These are phyloP conservation scores for Chlamydomonas eustigma DNA, from an alignment of 139 green algal genomes.

Conservation along the genomic window DNA sequence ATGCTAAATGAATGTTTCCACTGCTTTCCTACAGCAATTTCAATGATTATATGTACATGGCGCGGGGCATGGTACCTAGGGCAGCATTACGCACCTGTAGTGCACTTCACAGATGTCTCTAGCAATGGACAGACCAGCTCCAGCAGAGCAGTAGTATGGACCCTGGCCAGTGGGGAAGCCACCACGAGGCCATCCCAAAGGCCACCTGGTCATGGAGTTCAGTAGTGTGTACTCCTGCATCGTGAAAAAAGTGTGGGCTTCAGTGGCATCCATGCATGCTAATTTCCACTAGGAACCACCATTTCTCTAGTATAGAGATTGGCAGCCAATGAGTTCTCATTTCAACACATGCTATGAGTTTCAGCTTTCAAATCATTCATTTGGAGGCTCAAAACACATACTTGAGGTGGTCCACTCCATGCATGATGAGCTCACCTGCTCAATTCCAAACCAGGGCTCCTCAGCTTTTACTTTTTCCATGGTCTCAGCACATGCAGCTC, in stretches of 20 bases:
- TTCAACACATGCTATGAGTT: no score
- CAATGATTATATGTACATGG: no score
- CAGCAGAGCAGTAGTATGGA: constrained; percentile 95
- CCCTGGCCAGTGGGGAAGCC: constrained; percentile 84
- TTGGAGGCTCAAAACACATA: no score
- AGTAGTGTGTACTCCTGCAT: constrained; percentile 96
- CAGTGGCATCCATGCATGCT: no score
- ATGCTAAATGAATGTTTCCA: not conserved
- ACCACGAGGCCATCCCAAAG: constrained; percentile 88
- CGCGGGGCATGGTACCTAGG: no score
- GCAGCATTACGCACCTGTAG: constrained; percentile 71
- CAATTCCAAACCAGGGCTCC: constrained; percentile 95
- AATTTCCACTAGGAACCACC: no score
- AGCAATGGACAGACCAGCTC: constrained; percentile 83
- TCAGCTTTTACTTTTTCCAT: constrained; percentile 63
- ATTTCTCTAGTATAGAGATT: no score
- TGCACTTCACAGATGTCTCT: constrained; percentile 94
- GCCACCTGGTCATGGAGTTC: constrained; percentile 92
- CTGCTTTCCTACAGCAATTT: no score
- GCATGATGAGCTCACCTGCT: constrained; percentile 74
- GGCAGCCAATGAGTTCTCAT: no score
- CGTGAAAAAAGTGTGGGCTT: no score
- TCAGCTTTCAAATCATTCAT: no score
- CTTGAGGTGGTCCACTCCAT: no score
- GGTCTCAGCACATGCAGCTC: constrained; percentile 56